phyloP scores from a whole-genome alignment of 257 asterid genomes.

The Gentiana dahurica region DNA sequence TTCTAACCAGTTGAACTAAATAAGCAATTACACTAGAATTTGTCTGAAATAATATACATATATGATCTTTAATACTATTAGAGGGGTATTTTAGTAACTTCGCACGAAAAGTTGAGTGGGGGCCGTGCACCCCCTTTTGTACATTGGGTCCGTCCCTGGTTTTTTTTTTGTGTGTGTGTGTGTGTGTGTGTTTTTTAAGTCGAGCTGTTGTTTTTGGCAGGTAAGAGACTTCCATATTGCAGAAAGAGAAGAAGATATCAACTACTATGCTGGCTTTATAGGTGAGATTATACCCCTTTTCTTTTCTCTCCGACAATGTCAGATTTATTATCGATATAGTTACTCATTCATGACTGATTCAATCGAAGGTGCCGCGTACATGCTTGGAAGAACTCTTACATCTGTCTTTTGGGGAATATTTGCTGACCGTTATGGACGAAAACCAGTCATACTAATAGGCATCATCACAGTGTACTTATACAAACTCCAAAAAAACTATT shows the following conservation, averaged over 20 bases:
- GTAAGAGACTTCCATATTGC: constrained; percentile 67
- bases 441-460: constrained; percentile 58
- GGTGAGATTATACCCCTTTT: constrained; percentile 27
- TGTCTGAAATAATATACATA: too few species aligned
- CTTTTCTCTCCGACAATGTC: background rate
- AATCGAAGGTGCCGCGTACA: constrained; percentile 47
- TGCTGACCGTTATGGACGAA: constrained; percentile 68
- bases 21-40: too few species aligned
- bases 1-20: too few species aligned
- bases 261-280: constrained; percentile 63
- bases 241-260: constrained; percentile 62
- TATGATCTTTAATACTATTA: too few species aligned
- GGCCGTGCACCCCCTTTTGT: too few species aligned
- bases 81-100: too few species aligned
- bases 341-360: background rate
- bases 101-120: too few species aligned
- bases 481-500: background rate
- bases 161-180: too few species aligned
- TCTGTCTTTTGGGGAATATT: constrained; percentile 60
- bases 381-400: constrained; percentile 72
- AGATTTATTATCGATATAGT: background rate
- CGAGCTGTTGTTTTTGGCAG: constrained; percentile 13
- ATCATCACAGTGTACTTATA: constrained; percentile 41
- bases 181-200: too few species aligned
- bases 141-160: too few species aligned